Conservation (phyloP, 495 filamentous ascomycete species). For the Lasiosphaeria hispida region DNA sequence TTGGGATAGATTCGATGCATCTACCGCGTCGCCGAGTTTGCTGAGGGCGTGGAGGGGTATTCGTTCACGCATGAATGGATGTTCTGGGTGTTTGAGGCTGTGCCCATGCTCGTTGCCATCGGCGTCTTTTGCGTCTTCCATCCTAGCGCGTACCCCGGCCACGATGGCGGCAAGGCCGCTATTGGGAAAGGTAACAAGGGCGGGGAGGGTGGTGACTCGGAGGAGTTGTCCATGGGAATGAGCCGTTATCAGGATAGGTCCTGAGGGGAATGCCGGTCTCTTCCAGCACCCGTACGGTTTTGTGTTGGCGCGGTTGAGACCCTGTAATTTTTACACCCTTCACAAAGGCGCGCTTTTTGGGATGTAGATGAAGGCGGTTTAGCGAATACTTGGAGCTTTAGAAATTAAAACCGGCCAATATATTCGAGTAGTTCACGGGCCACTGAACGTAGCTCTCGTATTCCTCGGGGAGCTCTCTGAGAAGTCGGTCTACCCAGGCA, state of each 20-base stretch:
- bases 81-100: slow-evolving; percentile 62
- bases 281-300: no score
- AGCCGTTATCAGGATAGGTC: no score
- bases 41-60: slow-evolving; percentile 53
- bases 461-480: slow-evolving; percentile 13
- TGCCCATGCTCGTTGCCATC: slow-evolving; percentile 52
- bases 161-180: slow-evolving; percentile 4
- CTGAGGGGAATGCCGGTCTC: no score
- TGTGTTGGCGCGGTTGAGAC: no score
- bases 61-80: slow-evolving; percentile 54
- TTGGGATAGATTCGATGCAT: slow-evolving; percentile 44
- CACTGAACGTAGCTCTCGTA: slow-evolving; percentile 24
- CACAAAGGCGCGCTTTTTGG: neutral
- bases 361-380: neutral
- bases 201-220: neutral
- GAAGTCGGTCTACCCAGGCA: slow-evolving; percentile 22
- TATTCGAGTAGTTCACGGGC: slow-evolving; percentile 17
- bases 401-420: neutral
- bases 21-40: slow-evolving; percentile 63
- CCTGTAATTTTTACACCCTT: no score
- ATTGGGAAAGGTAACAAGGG: neutral
- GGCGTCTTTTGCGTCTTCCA: slow-evolving; percentile 20
- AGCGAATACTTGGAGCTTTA: neutral
- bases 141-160: slow-evolving; percentile 15
- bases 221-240: no score